Percentiles rank a stretch among this genome's conserved stretches.
Evolutionary conservation across 225 moss, liverwort and hornwort genomes (phyloP).

Genomic region (Straminergon stramineum): DNA sequence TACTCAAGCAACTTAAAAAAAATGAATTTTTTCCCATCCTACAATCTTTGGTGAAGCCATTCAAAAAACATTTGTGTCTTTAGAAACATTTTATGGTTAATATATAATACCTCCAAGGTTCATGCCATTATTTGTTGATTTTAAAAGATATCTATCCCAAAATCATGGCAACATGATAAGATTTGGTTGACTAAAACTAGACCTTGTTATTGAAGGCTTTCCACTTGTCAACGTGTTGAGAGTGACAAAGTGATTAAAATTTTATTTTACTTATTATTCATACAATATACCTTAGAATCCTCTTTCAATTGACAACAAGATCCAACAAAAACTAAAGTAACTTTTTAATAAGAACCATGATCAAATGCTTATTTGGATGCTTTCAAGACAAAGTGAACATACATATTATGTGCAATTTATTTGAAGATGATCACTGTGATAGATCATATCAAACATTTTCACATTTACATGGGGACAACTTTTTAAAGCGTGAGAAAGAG

Average conservation of each 20-base stretch:
- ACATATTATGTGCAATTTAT: background rate
- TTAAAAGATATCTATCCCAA: background rate
- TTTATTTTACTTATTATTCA: background rate
- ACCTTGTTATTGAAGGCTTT: rapidly evolving
- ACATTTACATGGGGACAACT: background rate
- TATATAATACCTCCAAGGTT: background rate
- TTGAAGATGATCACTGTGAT: background rate
- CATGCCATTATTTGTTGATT: background rate
- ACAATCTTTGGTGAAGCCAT: too few species aligned
- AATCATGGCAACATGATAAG: background rate
- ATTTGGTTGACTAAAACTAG: background rate
- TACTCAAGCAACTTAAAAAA: too few species aligned
- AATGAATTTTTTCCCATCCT: too few species aligned
- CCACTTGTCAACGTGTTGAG: background rate
- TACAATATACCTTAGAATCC: background rate
- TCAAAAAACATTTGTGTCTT: too few species aligned
- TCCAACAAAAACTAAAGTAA: background rate
- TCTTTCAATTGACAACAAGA: background rate
- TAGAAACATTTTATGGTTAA: too few species aligned
- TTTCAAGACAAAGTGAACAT: background rate
- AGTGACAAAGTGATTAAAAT: background rate
- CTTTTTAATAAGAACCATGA: background rate
- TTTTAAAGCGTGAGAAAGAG: too few species aligned
- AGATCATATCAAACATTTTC: background rate
- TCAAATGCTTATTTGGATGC: background rate